phyloP scores from a whole-genome alignment of 192 early-diverging fungal genomes.

The Coemansia sp. region DNA sequence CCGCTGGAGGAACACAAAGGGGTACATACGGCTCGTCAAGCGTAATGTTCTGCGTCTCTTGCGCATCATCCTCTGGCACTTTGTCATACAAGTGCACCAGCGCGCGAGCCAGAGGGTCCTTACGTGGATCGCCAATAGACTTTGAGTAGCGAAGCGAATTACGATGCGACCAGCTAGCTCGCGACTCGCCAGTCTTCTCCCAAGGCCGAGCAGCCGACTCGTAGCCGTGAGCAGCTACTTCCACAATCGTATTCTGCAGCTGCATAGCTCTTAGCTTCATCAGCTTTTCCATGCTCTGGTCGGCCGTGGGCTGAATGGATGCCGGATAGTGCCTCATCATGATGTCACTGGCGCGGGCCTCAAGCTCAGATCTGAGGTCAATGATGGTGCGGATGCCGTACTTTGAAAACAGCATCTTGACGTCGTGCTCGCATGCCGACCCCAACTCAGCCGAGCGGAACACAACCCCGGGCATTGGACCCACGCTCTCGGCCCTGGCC shows the following conservation, averaged over 20 bases:
- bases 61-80: constrained; percentile 16
- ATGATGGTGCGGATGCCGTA: constrained; percentile 57
- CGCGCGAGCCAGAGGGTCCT: constrained; percentile 41
- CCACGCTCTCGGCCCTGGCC: constrained; percentile 17
- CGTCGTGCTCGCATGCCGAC: constrained; percentile 44
- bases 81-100: constrained; percentile 42
- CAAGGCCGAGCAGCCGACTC: constrained; percentile 44
- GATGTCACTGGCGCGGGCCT: constrained; percentile 47
- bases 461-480: constrained; percentile 51
- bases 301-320: constrained; percentile 43
- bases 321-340: constrained; percentile 48
- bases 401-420: constrained; percentile 43
- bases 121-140: constrained; percentile 35
- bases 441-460: constrained; percentile 54
- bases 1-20: constrained; percentile 4
- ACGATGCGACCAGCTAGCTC: constrained; percentile 38
- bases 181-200: constrained; percentile 47
- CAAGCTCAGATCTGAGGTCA: constrained; percentile 51
- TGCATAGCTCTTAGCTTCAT: constrained; percentile 28
- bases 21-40: constrained; percentile 33
- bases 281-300: constrained; percentile 45
- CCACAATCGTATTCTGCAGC: constrained; percentile 46
- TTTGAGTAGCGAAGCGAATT: constrained; percentile 47
- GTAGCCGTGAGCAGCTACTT: constrained; percentile 51
- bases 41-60: constrained; percentile 26